phyloP scores from a whole-genome alignment of 352 stramenopile species.

The Phytophthora citricola region DNA sequence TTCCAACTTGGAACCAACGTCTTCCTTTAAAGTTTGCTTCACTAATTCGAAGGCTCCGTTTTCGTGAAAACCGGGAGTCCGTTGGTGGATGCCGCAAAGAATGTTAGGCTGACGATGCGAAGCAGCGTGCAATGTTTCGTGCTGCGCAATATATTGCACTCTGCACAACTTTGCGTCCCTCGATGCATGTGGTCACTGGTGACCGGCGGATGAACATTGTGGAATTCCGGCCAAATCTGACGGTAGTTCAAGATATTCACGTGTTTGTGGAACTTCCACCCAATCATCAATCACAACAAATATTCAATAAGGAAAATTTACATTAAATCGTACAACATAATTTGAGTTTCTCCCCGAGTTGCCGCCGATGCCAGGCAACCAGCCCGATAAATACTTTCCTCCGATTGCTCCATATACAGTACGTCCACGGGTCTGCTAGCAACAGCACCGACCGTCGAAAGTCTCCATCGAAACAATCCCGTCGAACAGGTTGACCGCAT shows the following conservation, averaged over 20 bases:
- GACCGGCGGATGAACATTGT: too few species aligned
- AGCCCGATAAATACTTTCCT: conserved; percentile 24
- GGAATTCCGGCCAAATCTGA: too few species aligned
- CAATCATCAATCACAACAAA: too few species aligned
- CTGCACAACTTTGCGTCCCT: too few species aligned
- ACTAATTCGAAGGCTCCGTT: background rate
- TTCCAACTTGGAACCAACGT: too few species aligned
- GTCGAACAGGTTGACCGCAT: background rate
- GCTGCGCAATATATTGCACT: too few species aligned
- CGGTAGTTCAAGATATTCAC: background rate
- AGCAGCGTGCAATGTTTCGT: too few species aligned
- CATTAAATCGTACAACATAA: conserved; percentile 22
- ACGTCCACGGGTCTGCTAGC: too few species aligned
- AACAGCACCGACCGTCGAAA: background rate
- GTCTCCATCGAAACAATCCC: background rate
- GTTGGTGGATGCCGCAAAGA: background rate
- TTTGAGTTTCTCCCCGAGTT: background rate
- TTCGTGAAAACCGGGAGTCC: background rate
- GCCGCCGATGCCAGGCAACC: background rate
- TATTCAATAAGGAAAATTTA: conserved; percentile 14
- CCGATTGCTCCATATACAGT: background rate
- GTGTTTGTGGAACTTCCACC: background rate
- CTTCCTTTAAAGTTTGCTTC: background rate
- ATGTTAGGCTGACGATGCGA: too few species aligned
- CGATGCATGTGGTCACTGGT: too few species aligned